phyloP scores from a whole-genome alignment of 306 rosid species.

The Rosa chinensis region DNA sequence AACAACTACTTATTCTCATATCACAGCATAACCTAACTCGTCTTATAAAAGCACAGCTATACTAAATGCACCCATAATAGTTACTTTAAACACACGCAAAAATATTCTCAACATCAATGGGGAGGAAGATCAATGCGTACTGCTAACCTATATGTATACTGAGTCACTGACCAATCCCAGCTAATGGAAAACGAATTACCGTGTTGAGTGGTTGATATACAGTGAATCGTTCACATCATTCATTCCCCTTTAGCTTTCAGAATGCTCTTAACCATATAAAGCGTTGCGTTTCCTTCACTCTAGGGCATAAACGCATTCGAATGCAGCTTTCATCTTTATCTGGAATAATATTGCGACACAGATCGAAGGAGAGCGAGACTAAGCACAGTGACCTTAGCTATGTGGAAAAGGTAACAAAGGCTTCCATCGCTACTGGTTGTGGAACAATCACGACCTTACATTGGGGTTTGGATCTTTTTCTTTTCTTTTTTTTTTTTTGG shows the following conservation, averaged over 20 bases:
- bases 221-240: neutral
- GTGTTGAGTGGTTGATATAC: neutral
- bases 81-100: no score
- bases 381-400: neutral
- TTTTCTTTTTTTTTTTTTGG: no score
- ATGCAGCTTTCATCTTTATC: neutral
- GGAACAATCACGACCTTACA: neutral
- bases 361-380: neutral
- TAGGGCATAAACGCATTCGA: neutral
- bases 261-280: neutral
- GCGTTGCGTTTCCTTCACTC: neutral
- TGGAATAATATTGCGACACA: neutral
- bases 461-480: neutral
- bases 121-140: neutral
- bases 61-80: no score
- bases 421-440: neutral
- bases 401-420: neutral
- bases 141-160: no score
- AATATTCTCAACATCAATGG: no score
- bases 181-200: neutral
- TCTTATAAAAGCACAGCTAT: no score
- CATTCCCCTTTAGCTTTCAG: neutral
- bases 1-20: no score
- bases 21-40: no score
- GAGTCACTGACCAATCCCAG: neutral